A percentile compares a stretch with the other conserved stretches of the same genome.
Conservation (phyloP, 2,329 filamentous ascomycete genomes). For the Pestalotiopsis sp. region DNA sequence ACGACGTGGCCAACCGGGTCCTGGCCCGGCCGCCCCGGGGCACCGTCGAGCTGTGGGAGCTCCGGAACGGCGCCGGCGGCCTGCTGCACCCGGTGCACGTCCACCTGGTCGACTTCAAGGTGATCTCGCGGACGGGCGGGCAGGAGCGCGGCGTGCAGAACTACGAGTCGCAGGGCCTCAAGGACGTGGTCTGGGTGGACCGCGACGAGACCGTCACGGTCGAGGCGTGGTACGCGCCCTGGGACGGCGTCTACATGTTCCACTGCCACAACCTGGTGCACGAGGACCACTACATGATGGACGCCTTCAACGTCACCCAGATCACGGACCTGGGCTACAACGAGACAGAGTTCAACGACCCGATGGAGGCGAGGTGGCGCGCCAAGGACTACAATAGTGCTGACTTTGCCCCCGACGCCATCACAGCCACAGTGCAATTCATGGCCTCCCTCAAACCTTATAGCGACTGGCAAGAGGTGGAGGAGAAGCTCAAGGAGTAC, state of each 20-base stretch:
- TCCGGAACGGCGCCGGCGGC: conserved; percentile 51
- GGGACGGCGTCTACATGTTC: conserved; percentile 53
- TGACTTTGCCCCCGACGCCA: conserved; percentile 28
- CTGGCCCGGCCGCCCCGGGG: conserved; percentile 49
- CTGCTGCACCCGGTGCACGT: conserved; percentile 60
- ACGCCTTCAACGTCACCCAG: conserved; percentile 44
- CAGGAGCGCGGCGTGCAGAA: conserved; percentile 42
- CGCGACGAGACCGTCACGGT: conserved; percentile 52
- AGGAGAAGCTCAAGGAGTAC: conserved; percentile 28
- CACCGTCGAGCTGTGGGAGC: conserved; percentile 50
- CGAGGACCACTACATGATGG: conserved; percentile 51
- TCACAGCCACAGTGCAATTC: conserved; percentile 31
- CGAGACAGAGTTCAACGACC: conserved; percentile 38
- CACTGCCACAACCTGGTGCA: conserved; percentile 50
- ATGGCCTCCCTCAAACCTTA: conserved; percentile 37
- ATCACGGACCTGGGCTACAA: conserved; percentile 41
- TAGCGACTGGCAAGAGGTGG: conserved; percentile 32
- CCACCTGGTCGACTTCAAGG: conserved; percentile 60
- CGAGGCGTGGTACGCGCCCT: conserved; percentile 38
- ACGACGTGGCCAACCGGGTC: conserved; percentile 48
- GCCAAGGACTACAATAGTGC: conserved; percentile 27
- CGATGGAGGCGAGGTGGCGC: conserved; percentile 40
- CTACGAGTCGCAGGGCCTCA: conserved; percentile 54
- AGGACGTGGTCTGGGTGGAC: conserved; percentile 60
- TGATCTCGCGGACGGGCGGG: conserved; percentile 50